Evolutionary conservation across 139 green algal species (phyloP).

Genomic region (Diplosphaera chodatii): DNA sequence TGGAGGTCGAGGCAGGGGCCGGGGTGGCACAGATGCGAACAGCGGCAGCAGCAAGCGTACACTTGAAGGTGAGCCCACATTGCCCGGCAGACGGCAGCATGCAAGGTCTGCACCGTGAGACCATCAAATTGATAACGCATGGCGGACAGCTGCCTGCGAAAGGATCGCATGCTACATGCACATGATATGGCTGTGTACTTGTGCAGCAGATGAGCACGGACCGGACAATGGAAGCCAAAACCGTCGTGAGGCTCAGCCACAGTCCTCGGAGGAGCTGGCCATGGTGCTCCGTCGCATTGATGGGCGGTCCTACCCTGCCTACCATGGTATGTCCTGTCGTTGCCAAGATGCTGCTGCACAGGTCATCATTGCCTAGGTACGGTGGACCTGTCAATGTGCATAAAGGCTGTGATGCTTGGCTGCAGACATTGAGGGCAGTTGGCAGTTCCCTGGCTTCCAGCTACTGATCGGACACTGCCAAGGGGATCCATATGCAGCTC

Average conservation of each 20-base stretch:
- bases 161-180: too few species aligned
- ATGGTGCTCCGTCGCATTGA: conserved; percentile 34
- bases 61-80: not conserved
- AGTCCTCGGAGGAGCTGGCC: conserved; percentile 13
- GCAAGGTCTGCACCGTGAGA: too few species aligned
- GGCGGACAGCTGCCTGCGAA: too few species aligned
- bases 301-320: conserved; percentile 42
- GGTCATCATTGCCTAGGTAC: too few species aligned
- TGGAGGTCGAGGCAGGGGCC: conserved; percentile 28
- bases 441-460: conserved; percentile 25
- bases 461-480: conserved; percentile 51
- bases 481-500: conserved; percentile 39
- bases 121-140: too few species aligned
- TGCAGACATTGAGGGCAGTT: conserved; percentile 36
- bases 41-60: conserved; percentile 1
- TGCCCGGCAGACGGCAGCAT: not conserved
- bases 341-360: too few species aligned
- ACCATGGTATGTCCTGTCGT: too few species aligned
- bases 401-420: too few species aligned
- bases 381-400: too few species aligned
- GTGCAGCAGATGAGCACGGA: not conserved
- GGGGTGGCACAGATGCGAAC: not conserved
- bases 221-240: not conserved
- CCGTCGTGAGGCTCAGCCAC: not conserved
- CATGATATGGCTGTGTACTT: too few species aligned